Base-by-base conservation (phyloP, 257 asterid genomes). In the Linderniella brevidens region DNA sequence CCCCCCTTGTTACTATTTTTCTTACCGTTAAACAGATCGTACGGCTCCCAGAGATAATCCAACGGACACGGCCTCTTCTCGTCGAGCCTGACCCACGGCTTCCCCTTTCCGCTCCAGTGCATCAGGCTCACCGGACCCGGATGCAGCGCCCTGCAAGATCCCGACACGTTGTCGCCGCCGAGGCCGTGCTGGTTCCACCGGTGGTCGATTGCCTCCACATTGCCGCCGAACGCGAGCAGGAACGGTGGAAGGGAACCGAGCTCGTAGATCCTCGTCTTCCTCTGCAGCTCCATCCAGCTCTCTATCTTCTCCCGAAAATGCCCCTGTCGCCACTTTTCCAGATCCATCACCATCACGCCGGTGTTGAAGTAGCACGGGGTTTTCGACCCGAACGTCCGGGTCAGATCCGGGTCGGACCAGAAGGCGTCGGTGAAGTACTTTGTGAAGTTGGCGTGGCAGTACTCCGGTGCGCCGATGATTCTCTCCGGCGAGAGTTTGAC, bases 31-130 rank as follows among this genome's bases (percentile, higher is more conserved):
- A 25, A 6, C 32, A 82, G 42, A 78, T 82, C 92, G 32, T 82
- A 78, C 0, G 86, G 92, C 61, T 65, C 64, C 93, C 93, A 82
- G 0, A 75, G 70, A 62, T 70, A 54, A 71, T 82, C 93, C 79
- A 78, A 73, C 0, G 83, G 93, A 51, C 86, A 82, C 0, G 92
- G 79, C 15, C 68, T 64, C 55, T 49, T 71, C 63, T 68, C 84
- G 50, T 82, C 92, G 5, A 82, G 81, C 50, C 92, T 69, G 0
- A 59, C 81, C 93, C 92, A 82, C 0, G 92, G 93, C 68, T 82
- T 82, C 5, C 92, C 93, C 36, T 82, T 82, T 0, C 93, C 93
- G 13, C 83, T 70, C 93, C 92, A 82, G 59, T 82, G 92, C 48
- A 78, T 57, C 57, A 82, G 68, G 60, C 92, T 78, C 52, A 78